Evolutionary conservation across 164 flowering plant genomes (phyloP), one percentile per base, ranked within the genome.

Genomic region (Dillenia suffruticosa): DNA sequence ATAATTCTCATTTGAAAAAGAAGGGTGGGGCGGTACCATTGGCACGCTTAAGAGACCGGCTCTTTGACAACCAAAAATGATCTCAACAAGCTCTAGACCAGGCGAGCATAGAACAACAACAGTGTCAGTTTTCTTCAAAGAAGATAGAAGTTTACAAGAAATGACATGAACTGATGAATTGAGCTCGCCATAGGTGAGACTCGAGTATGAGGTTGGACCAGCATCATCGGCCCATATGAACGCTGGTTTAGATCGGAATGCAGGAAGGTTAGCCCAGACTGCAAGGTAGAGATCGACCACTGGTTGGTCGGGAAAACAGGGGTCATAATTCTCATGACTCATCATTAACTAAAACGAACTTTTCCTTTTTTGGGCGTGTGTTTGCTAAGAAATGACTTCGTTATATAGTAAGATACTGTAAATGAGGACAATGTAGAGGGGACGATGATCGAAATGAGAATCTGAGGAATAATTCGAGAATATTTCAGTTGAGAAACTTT

Each of bases 281-380:
- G 82, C 83, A 26, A 88, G 82, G 76, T 84, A 86, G 52, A 70
- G 81, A 49, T 84, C 91, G 5, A 82, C 89, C 13, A 85, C 88
- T 0, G 95, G 89, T 63, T 85, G 91, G 69, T 88, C 95, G 0
- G 95, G 95, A 67, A 78, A 88, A 61, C 66, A 78, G 26, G 83
- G 88, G 56, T 88, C 94, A 67, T 82, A 88, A 51, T 88, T 86
- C 66, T 84, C 91, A 44, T 71, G 69, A 64, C 52, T 66, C 77
- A 74, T 79, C 32, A 26, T 26, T 26, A 26, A 26, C 32, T 26
- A 26, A 1, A 56, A 53, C 10, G 6, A n/a, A 57, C 43, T 15
- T 52, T 44, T 19, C 32, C 24, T 8, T 47, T 26, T 2, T 1
- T 26, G 32, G 1, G 32, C 32, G 0, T 26, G 2, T 5, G 5